Conservation (phyloP, 75 land plant genomes). For the Pinus albicaulis region DNA sequence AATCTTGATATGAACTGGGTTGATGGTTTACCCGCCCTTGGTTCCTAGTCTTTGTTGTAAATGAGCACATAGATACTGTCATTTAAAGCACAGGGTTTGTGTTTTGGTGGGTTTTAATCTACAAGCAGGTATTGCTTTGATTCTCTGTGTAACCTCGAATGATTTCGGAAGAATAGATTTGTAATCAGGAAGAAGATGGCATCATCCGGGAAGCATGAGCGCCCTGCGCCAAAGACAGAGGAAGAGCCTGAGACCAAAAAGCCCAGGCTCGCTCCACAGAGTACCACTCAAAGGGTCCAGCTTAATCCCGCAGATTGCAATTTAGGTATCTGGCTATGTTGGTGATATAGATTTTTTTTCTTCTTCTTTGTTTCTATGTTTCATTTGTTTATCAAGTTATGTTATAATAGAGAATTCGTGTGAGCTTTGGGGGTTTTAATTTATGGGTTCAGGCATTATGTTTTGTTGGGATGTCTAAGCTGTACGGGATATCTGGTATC, state of each 20-base stretch:
- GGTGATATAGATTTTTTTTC: no score
- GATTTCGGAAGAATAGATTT: no score
- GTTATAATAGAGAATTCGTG: no score
- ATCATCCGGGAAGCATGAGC: slow-evolving; percentile 1
- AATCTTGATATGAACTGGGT: background rate
- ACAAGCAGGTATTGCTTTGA: no score
- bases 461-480: no score
- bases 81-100: background rate
- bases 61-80: background rate
- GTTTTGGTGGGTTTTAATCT: background rate
- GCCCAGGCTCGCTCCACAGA: background rate
- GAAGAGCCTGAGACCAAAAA: slow-evolving; percentile 2
- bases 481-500: no score
- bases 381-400: no score
- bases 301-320: slow-evolving; percentile 15
- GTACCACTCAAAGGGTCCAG: background rate
- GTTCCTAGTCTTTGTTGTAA: background rate
- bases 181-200: background rate
- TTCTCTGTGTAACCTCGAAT: no score
- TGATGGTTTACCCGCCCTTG: background rate
- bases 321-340: background rate
- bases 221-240: background rate
- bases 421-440: no score
- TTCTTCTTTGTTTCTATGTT: no score
- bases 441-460: no score